Conservation (phyloP, 495 filamentous ascomycete genomes). For the Echria macrotheca region DNA sequence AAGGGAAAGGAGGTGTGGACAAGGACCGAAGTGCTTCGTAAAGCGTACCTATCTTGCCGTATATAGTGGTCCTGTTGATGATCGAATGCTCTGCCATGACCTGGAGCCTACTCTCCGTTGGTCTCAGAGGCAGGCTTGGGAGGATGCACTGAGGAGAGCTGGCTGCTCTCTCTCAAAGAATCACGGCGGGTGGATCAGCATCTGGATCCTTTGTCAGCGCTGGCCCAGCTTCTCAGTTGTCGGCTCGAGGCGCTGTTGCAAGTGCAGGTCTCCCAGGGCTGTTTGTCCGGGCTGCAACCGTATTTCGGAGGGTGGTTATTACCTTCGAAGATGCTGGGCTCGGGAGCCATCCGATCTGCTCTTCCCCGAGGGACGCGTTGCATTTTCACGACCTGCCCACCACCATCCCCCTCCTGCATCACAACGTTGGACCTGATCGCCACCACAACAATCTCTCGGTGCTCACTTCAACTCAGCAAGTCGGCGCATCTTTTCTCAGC, state of each 20-base stretch:
- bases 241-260: slow-evolving; percentile 11
- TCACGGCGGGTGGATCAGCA: too few species aligned
- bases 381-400: too few species aligned
- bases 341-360: too few species aligned
- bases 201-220: not conserved
- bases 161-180: not conserved
- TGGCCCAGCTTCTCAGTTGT: not conserved
- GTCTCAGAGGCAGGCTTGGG: not conserved
- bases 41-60: slow-evolving; percentile 30
- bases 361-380: too few species aligned
- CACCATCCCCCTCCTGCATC: too few species aligned
- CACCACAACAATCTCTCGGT: too few species aligned
- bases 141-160: not conserved
- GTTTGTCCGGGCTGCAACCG: too few species aligned
- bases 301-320: too few species aligned
- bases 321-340: too few species aligned
- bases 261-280: slow-evolving; percentile 16
- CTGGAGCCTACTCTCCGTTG: not conserved
- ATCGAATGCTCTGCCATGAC: slow-evolving; percentile 18
- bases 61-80: slow-evolving; percentile 29
- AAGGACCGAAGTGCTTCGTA: slow-evolving; percentile 22
- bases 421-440: too few species aligned
- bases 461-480: too few species aligned
- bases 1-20: not conserved
- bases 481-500: too few species aligned